Evolutionary conservation across 805 yeast genomes (phyloP), one percentile per base, ranked within the genome.

Genomic region (Saccharomycopsis synnaedendra): DNA sequence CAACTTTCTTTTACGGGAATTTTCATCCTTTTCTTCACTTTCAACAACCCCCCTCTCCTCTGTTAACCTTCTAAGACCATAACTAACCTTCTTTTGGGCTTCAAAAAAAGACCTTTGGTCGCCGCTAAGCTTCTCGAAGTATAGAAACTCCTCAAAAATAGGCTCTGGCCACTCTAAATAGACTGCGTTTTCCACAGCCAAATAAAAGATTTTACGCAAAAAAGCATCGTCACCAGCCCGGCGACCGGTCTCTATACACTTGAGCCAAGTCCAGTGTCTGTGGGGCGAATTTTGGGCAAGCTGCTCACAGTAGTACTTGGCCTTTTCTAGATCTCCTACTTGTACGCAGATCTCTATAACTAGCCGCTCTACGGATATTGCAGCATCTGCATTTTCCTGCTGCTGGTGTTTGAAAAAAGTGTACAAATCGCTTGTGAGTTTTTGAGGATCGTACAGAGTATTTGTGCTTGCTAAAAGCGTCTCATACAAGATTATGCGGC

Each of bases 111-210:
- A 8, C 3, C 38, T 29, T 29, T 36, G 29, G 6, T 7, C 33
- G 5, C 49, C 49, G 36, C 42, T 6, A 31, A 41, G n/a, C 28
- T 36, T 41, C 11, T 46, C 49, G 39, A 38, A 39, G 5, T 19
- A 38, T n/a, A 46, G 10, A 45, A 45, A 46, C 10, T 42, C 49
- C 10, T n/a, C 9, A 4, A 46, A 30, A 4, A 46, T 28, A 4
- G 40, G 44, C 9, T 46, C 45, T 19, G 49, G 39, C 45, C 45
- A 37, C 31, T 46, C 39, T 27, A 42, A 5, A 29, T 35, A 10
- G 5, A 42, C 10, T 8, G 42, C 37, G 4, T 37, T 5, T 8
- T 30, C 11, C 9, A 28, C 27, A 5, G 45, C 49, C 9, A 37
- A 39, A 3, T 6, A 19, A 42, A 42, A 46, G 11, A 46, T 8